Percentiles rank a stretch among this genome's conserved stretches.
Evolutionary conservation across 441 rosid species (phyloP).

Genomic region (California macrophylla): DNA sequence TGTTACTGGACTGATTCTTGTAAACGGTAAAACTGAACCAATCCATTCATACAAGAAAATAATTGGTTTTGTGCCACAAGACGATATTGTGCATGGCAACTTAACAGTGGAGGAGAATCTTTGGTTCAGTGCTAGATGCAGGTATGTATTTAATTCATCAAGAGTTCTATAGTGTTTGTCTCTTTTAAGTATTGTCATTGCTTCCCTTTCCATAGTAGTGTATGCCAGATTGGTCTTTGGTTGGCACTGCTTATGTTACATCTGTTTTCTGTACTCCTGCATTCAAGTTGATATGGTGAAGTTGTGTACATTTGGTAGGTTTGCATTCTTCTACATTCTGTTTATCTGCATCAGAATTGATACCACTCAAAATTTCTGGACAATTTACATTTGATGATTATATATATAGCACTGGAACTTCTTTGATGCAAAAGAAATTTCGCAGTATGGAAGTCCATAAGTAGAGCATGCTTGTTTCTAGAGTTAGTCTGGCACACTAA

Average conservation of each 20-base stretch:
- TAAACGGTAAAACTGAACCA: constrained; percentile 70
- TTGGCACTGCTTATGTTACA: not conserved
- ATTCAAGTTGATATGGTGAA: not conserved
- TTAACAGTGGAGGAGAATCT: constrained; percentile 91
- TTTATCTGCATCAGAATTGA: not conserved
- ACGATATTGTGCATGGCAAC: constrained; percentile 96
- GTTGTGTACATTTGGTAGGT: not conserved
- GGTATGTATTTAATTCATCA: constrained; percentile 33
- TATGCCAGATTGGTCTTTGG: constrained; percentile 1
- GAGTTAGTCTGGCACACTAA: constrained; percentile 1
- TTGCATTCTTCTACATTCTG: not conserved
- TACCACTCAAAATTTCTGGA: not conserved
- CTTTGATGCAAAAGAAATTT: not conserved
- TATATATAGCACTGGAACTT: not conserved
- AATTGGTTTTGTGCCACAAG: constrained; percentile 92
- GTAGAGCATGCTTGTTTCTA: not conserved
- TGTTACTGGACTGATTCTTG: constrained; percentile 56
- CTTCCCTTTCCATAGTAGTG: not conserved
- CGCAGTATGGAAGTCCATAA: not conserved
- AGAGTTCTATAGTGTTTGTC: not conserved
- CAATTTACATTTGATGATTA: not conserved
- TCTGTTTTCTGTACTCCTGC: constrained; percentile 5
- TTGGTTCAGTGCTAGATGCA: constrained; percentile 98
- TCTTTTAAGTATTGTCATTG: constrained; percentile 7
- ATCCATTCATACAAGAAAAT: constrained; percentile 78